A percentile compares a stretch with the other conserved stretches of the same genome.
Conservation (phyloP, 1,139 yeast genomes). For the Pichia sp. region DNA sequence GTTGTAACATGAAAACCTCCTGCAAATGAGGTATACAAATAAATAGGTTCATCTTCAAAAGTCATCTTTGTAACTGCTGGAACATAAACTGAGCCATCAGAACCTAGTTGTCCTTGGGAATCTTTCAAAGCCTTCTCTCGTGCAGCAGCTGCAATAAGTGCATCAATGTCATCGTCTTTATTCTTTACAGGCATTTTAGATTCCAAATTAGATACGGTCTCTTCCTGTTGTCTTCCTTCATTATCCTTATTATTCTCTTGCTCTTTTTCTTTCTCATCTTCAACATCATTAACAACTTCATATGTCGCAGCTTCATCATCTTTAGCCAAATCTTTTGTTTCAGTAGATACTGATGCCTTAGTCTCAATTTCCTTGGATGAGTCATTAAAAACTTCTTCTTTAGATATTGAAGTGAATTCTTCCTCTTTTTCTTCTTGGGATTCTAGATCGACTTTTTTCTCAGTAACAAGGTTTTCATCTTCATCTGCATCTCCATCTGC, state of each 20-base stretch:
- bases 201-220: background rate
- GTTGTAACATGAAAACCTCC: conserved; percentile 82
- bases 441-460: too few relatives aligned
- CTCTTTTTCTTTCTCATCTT: too few relatives aligned
- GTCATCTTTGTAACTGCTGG: conserved; percentile 31
- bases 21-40: conserved; percentile 78
- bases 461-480: too few relatives aligned
- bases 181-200: background rate
- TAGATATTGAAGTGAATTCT: background rate
- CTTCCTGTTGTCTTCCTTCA: background rate
- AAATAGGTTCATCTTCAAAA: conserved; percentile 50
- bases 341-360: background rate
- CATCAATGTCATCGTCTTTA: conserved; percentile 22
- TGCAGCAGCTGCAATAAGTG: conserved; percentile 21
- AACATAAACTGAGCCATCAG: conserved; percentile 26
- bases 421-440: background rate
- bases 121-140: conserved; percentile 22
- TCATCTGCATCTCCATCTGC: too few relatives aligned
- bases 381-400: background rate
- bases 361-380: too few relatives aligned
- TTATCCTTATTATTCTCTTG: background rate
- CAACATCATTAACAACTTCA: too few relatives aligned
- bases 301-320: too few relatives aligned
- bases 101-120: conserved; percentile 17
- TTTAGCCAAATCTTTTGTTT: background rate